Conservation (phyloP, 208 protist species). For the Tritrichomonas musculus region DNA sequence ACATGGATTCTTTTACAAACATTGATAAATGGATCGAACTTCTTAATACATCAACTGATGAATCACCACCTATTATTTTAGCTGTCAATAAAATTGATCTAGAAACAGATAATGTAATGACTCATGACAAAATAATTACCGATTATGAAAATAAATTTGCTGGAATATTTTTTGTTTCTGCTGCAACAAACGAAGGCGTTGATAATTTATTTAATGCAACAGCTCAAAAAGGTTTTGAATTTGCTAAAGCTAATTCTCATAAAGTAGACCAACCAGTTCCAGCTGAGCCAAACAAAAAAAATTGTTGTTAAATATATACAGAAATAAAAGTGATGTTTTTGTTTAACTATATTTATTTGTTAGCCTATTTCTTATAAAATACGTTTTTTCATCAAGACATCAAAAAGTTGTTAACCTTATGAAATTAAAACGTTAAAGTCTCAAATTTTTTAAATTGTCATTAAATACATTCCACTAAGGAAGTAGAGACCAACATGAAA, state of each 20-base stretch:
- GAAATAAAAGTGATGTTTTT: too few species aligned
- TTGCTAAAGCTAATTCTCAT: not conserved
- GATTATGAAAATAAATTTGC: not conserved
- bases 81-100: constrained; percentile 30
- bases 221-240: not conserved
- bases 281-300: not conserved
- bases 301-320: not conserved
- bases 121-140: not conserved
- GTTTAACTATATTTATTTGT: too few species aligned
- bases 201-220: not conserved
- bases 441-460: too few species aligned
- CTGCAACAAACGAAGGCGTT: not conserved
- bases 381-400: too few species aligned
- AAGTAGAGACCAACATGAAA: too few species aligned
- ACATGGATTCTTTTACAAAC: not conserved
- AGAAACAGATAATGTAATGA: not conserved
- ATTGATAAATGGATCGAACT: not conserved
- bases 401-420: too few species aligned
- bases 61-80: not conserved
- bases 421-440: too few species aligned
- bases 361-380: too few species aligned
- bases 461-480: too few species aligned
- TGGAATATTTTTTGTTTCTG: not conserved
- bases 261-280: not conserved
- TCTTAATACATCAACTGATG: not conserved